Percentiles rank a stretch among this genome's conserved stretches.
Conservation (phyloP, 192 early-diverging fungal species). For the Backusella morwellensis region DNA sequence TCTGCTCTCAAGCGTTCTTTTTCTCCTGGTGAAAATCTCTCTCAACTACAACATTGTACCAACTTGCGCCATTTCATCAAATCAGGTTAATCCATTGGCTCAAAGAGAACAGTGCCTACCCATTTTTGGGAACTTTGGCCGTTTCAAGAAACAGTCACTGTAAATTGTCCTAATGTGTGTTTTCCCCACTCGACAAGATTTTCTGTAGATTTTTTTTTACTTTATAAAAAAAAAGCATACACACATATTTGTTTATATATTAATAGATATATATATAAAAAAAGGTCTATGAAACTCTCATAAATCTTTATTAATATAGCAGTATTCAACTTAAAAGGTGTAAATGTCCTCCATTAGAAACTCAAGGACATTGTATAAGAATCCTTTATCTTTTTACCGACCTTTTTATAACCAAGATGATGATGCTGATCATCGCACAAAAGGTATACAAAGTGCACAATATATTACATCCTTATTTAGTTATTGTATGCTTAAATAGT, state of each 20-base stretch:
- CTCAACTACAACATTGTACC: too few species aligned
- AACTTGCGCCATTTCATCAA: too few species aligned
- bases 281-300: not conserved
- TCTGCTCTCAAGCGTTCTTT: too few species aligned
- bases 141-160: not conserved
- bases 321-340: not conserved
- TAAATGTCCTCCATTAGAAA: slow-evolving; percentile 8
- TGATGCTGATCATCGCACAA: not conserved
- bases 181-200: not conserved
- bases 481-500: not conserved
- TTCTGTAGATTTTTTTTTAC: not conserved
- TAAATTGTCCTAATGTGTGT: not conserved
- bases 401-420: slow-evolving; percentile 5
- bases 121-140: not conserved
- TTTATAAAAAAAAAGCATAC: not conserved
- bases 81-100: not conserved
- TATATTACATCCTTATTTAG: not conserved
- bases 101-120: not conserved
- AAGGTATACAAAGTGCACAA: not conserved
- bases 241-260: not conserved
- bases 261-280: not conserved
- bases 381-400: slow-evolving; percentile 4
- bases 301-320: not conserved
- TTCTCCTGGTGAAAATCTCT: too few species aligned
- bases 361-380: slow-evolving; percentile 1